Percentiles rank a stretch among this genome's conserved stretches.
phyloP scores from a whole-genome alignment of 805 yeast species.

The Metschnikowia peoriensis region DNA sequence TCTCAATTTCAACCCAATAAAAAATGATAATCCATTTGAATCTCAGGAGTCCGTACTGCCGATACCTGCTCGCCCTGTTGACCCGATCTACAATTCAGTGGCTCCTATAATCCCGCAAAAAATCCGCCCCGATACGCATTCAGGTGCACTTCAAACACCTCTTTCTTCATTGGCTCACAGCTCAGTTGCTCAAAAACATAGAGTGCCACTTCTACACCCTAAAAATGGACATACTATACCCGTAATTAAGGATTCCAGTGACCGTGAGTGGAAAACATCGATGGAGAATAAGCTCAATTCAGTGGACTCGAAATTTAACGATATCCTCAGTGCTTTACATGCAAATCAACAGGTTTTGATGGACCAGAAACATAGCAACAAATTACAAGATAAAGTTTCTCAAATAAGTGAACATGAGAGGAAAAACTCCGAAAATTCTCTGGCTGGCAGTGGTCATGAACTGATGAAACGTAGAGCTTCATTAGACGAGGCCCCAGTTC shows the following conservation, averaged over 20 bases:
- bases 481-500: neutral
- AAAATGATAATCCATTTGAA: neutral
- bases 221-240: neutral
- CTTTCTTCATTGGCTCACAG: neutral
- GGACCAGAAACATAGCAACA: neutral
- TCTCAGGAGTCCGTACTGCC: neutral
- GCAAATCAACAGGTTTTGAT: constrained; percentile 29
- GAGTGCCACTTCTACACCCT: neutral
- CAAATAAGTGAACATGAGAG: neutral
- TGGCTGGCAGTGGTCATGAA: neutral
- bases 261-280: constrained; percentile 30
- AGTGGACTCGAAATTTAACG: constrained; percentile 38
- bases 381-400: neutral
- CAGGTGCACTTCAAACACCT: neutral
- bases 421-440: neutral
- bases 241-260: constrained; percentile 3
- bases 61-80: neutral
- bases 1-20: constrained; percentile 21
- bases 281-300: constrained; percentile 35
- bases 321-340: constrained; percentile 32
- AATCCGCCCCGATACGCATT: neutral
- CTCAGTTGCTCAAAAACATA: neutral
- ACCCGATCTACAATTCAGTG: neutral
- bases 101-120: neutral
- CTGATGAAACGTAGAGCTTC: neutral